Evolutionary conservation across 2,329 filamentous ascomycete species (phyloP).

Genomic region (Colletotrichum sp.): DNA sequence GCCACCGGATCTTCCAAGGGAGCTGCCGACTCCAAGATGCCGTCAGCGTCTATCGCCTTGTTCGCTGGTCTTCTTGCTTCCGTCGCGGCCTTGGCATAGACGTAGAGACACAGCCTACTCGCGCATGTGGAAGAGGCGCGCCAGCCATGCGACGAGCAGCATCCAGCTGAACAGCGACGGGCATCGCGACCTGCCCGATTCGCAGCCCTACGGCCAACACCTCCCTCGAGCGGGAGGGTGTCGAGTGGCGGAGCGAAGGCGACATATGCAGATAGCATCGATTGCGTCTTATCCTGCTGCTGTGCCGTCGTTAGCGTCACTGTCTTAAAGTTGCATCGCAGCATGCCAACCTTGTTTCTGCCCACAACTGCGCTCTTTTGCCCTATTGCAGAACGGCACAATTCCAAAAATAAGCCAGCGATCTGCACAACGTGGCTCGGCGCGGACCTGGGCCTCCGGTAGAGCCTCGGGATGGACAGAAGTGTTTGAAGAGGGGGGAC

Average conservation of each 20-base stretch:
- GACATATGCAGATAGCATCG: neutral
- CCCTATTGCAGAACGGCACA: neutral
- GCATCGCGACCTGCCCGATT: constrained; percentile 4
- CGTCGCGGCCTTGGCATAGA: neutral
- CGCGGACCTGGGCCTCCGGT: neutral
- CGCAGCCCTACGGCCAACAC: neutral
- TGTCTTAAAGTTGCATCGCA: neutral
- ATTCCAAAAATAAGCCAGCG: neutral
- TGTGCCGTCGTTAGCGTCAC: neutral
- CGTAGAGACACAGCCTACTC: neutral
- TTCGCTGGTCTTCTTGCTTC: neutral
- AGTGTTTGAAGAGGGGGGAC: neutral
- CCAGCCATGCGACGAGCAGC: neutral
- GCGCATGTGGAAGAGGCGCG: neutral
- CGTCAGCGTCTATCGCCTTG: neutral
- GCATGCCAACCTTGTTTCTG: neutral
- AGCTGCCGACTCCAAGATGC: neutral
- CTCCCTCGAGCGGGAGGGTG: neutral
- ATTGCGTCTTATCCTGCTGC: neutral
- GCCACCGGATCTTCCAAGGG: constrained; percentile 12
- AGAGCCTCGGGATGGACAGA: neutral
- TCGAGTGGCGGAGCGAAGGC: neutral
- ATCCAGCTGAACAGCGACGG: neutral
- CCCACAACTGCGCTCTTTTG: neutral
- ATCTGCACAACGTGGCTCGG: neutral